Percentiles rank a stretch among this genome's conserved stretches.
phyloP scores from a whole-genome alignment of 345 rosid species.

The Sisymbrium irio region DNA sequence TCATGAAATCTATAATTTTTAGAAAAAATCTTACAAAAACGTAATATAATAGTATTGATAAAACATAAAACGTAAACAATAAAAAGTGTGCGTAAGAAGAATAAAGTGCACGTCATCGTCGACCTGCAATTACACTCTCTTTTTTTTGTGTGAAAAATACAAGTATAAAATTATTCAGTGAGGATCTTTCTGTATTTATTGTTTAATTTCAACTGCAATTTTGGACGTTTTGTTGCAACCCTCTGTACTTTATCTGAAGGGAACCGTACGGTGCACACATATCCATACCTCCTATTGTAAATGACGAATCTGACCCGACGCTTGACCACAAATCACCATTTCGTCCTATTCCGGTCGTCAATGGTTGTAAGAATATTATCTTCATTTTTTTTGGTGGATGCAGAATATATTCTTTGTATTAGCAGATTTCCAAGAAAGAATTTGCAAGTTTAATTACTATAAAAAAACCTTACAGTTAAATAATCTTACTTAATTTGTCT shows the following conservation, averaged over 20 bases:
- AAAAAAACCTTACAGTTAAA: neutral
- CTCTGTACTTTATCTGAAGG: slow-evolving; percentile 21
- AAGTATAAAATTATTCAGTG: neutral
- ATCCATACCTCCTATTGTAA: neutral
- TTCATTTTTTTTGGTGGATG: slow-evolving; percentile 5
- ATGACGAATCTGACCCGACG: neutral
- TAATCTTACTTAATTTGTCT: neutral
- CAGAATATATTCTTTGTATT: neutral
- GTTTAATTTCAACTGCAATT: neutral
- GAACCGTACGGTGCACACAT: slow-evolving; percentile 34
- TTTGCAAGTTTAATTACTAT: neutral
- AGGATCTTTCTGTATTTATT: neutral
- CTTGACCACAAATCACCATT: neutral
- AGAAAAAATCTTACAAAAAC: neutral
- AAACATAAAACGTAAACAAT: neutral
- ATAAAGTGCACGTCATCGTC: neutral
- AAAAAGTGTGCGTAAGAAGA: neutral
- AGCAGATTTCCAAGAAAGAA: neutral
- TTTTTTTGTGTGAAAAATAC: too few species aligned
- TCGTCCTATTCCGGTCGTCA: neutral
- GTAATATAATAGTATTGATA: too few species aligned
- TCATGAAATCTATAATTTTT: neutral
- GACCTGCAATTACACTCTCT: neutral
- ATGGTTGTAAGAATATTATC: neutral
- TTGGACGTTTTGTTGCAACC: slow-evolving; percentile 21